These are phyloP conservation scores for Begonia loranthoides DNA, from an alignment of 306 rosid species.

Conservation along the genomic window DNA sequence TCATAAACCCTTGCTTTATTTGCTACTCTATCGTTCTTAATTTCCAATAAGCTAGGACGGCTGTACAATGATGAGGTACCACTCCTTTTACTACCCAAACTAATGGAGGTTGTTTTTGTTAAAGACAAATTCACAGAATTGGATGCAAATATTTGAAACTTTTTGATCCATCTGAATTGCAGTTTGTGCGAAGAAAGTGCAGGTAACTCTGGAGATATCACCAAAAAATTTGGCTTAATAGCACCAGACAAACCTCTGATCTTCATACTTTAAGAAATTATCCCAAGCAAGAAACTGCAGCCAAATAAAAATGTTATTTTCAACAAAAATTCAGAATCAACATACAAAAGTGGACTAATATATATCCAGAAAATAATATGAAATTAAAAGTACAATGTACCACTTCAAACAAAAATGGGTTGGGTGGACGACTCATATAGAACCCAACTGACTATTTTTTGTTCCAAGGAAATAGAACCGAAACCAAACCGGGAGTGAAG, in stretches of 20 bases:
- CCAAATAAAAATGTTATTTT: slow-evolving; percentile 1
- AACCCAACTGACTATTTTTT: too few species aligned
- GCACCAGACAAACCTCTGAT: slow-evolving; percentile 34
- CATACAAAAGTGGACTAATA: too few species aligned
- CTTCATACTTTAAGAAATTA: slow-evolving; percentile 25
- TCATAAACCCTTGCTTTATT: slow-evolving; percentile 60
- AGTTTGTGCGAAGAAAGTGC: slow-evolving; percentile 29
- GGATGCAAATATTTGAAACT: slow-evolving; percentile 26
- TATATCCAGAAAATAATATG: too few species aligned
- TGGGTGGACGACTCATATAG: too few species aligned
- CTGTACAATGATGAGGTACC: slow-evolving; percentile 42
- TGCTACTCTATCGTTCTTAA: slow-evolving; percentile 48
- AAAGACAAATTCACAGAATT: slow-evolving; percentile 20
- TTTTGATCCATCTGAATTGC: slow-evolving; percentile 27
- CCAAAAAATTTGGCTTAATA: slow-evolving; percentile 42
- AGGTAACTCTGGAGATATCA: slow-evolving; percentile 44
- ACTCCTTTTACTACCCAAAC: slow-evolving; percentile 26
- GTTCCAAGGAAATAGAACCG: too few species aligned
- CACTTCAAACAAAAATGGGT: too few species aligned
- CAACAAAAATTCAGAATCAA: too few species aligned
- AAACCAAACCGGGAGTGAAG: too few species aligned
- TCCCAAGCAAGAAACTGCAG: slow-evolving; percentile 30
- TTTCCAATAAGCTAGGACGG: slow-evolving; percentile 75
- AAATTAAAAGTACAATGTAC: too few species aligned
- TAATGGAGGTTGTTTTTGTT: slow-evolving; percentile 16